Base-by-base conservation (phyloP, 345 rosid genomes). In the Citropsis articulata region DNA sequence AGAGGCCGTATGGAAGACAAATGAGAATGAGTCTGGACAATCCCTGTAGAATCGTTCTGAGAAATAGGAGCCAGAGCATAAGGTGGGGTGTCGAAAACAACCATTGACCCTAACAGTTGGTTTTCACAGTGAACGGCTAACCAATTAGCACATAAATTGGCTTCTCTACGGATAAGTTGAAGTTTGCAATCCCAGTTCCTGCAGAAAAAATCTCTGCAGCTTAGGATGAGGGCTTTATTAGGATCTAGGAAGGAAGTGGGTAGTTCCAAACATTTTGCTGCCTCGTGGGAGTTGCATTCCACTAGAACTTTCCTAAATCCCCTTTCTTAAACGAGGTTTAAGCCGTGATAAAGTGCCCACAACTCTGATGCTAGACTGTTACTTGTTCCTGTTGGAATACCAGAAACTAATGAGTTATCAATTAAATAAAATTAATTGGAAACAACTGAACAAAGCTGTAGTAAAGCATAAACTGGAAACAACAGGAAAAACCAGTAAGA, bases 281-380 rank as follows among this genome's bases (percentile, higher is more conserved):
- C 85, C n/a, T 38, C 30, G 27, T 4, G 53, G 60, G 83, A 88
- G 59, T 81, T 83, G 0, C 83, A 80, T 81, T 87, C 84, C 78
- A 87, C 81, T 59, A 76, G 70, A 45, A 91, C 85, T 75, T 79
- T 77, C 79, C 81, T 75, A 59, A 66, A 87, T n/a, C 90, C 89
- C 59, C 66, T 13, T 24, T 84, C 88, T 91, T 88, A 86, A 8
- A 88, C 76, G 45, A 84, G 70, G 77, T 50, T 80, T 53, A 88
- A 78, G 59, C 97, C 97, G 55, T 82, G 76, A 75, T 80, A 83
- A 6, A 91, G 53, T n/a, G 91, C 91, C 81, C 87, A 79, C 53
- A 92, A 78, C 69, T 82, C 91, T 0, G 91, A 78, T 74, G 66
- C 65, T 30, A 82, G 70, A 42, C 75, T 71, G 18, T 59, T 25